Percentiles rank a stretch among this genome's conserved stretches.
Conservation (phyloP, 306 rosid species). For the Medicago ruthenica region DNA sequence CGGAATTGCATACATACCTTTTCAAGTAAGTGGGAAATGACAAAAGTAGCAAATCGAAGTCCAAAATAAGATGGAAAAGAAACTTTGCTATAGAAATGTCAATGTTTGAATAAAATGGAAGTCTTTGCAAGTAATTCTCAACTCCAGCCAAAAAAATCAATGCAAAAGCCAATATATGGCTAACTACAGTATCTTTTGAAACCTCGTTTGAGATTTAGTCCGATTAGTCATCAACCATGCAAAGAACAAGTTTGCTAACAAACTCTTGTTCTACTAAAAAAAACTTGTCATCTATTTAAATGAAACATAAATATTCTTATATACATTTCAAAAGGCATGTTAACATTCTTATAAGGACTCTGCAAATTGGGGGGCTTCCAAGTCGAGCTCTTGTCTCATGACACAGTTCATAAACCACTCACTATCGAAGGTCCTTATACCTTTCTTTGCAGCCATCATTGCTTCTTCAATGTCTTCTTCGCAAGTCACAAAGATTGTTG, state of each 20-base stretch:
- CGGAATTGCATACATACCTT: not conserved
- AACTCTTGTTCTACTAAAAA: conserved; percentile 9
- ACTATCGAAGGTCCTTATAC: conserved; percentile 71
- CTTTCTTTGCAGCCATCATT: conserved; percentile 67
- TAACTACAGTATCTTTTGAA: conserved; percentile 5
- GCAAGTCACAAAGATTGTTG: conserved; percentile 69
- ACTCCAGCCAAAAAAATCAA: conserved; percentile 3
- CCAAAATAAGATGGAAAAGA: conserved; percentile 3
- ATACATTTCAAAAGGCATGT: conserved; percentile 10
- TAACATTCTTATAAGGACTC: conserved; percentile 60
- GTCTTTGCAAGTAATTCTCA: not conserved
- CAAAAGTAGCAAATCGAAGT: not conserved
- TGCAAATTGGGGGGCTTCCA: conserved; percentile 80
- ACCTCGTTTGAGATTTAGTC: conserved; percentile 6
- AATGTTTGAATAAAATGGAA: not conserved
- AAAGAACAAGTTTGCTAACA: conserved; percentile 1
- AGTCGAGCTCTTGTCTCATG: conserved; percentile 86
- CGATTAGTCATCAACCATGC: not conserved
- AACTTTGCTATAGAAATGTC: not conserved
- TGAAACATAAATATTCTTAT: not conserved
- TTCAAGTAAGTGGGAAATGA: conserved; percentile 9
- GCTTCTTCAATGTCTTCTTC: conserved; percentile 85
- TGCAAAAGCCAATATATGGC: not conserved
- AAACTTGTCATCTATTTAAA: not conserved
- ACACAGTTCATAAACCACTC: conserved; percentile 93